Evolutionary conservation across 805 yeast genomes (phyloP), one percentile per base, ranked within the genome.

Genomic region (Suhomyces emberorum): DNA sequence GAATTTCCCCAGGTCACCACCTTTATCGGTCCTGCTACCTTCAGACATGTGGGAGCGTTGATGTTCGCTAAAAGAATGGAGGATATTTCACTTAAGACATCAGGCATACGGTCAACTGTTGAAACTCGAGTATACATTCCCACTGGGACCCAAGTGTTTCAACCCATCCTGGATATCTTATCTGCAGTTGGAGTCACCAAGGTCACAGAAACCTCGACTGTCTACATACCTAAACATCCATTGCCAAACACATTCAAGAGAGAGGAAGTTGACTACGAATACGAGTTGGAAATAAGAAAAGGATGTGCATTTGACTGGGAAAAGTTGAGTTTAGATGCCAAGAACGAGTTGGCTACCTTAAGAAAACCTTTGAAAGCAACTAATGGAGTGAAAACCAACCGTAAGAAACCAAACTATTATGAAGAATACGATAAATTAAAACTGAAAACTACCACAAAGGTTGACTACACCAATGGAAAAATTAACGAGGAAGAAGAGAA

Each of bases 261-360:
- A 8, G 34, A 32, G 6, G 16, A 24, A n/a, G 28, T 32, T 3
- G 20, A 24, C 4, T 25, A 24, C 22, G 34, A 32, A 15, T 32
- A 32, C 17, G 34, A 32, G 12, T 15, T 23, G 17, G 34, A 32
- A 17, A 32, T 32, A 15, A 32, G 34, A 32, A 23, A 24, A 15
- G 34, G 34, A 6, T 32, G 34, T 23, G 34, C 34, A 23, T 32
- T 32, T 24, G 34, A 32, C 10, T 32, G 34, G 34, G 34, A 32
- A 32, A 32, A 24, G 15, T 24, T 32, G 17, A 18, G 27, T 2
- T 20, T 15, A 9, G 34, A 32, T 16, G 34, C 34, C 11, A 25
- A 32, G 9, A 16, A 4, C 10, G 34, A 32, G 17, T 18, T 32
- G n/a, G 21, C 16, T 7, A 15, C 15, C 22, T 32, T 32, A 25